A percentile compares a stretch with the other conserved stretches of the same genome.
phyloP scores from a whole-genome alignment of 2,329 filamentous ascomycete genomes.

The Cryoendolithus antarcticus region DNA sequence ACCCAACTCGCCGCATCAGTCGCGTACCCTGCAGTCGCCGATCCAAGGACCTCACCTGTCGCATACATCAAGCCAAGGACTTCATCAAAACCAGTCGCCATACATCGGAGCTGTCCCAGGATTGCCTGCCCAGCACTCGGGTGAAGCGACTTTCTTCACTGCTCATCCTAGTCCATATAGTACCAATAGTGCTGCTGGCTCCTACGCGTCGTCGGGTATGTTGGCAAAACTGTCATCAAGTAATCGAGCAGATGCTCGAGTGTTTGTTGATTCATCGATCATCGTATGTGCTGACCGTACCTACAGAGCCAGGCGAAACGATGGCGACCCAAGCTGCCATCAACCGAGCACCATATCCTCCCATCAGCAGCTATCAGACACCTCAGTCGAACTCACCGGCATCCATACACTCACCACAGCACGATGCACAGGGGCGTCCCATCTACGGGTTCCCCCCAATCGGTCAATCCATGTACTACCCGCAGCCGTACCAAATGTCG shows the following conservation, averaged over 20 bases:
- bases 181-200: conserved; percentile 65
- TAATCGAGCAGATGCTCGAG: not conserved
- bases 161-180: conserved; percentile 73
- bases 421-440: conserved; percentile 72
- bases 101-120: not conserved
- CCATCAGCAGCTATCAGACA: conserved; percentile 72
- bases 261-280: not conserved
- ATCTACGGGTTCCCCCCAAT: conserved; percentile 82
- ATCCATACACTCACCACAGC: conserved; percentile 80
- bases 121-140: not conserved
- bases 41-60: not conserved
- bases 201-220: conserved; percentile 79
- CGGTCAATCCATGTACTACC: conserved; percentile 72
- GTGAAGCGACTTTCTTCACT: conserved; percentile 45
- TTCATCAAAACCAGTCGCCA: not conserved
- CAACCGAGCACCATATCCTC: conserved; percentile 61
- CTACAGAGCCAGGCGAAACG: conserved; percentile 48
- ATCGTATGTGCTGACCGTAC: not conserved
- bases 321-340: conserved; percentile 51
- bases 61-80: not conserved
- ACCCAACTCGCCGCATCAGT: not conserved
- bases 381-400: conserved; percentile 91
- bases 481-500: conserved; percentile 32
- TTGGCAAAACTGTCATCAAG: conserved; percentile 10
- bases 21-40: not conserved